These are phyloP conservation scores for Byssochlamys sp. DNA, from an alignment of 2,329 filamentous ascomycete species.

Conservation along the genomic window DNA sequence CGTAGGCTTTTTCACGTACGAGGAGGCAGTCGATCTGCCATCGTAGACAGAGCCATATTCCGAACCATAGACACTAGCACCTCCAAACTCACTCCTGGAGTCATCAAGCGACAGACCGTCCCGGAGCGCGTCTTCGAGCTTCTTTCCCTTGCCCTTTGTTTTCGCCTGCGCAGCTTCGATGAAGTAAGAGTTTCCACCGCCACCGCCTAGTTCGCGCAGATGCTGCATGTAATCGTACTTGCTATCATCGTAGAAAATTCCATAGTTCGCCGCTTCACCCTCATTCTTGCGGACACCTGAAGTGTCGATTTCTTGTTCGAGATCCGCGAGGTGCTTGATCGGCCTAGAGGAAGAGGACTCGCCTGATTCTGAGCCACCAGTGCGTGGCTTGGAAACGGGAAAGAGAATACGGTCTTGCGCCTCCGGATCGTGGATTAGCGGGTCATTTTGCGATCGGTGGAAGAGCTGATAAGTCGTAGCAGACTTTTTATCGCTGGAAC, in stretches of 20 bases:
- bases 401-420: slow-evolving; percentile 87
- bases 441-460: slow-evolving; percentile 93
- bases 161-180: slow-evolving; percentile 59
- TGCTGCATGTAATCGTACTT: slow-evolving; percentile 99
- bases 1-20: slow-evolving; percentile 64
- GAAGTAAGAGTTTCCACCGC: slow-evolving; percentile 64
- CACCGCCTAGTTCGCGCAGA: slow-evolving; percentile 73
- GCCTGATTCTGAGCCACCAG: slow-evolving; percentile 11
- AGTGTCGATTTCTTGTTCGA: slow-evolving; percentile 64
- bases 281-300: slow-evolving; percentile 71
- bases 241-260: slow-evolving; percentile 88
- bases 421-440: slow-evolving; percentile 82
- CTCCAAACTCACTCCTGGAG: slow-evolving; percentile 14
- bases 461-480: slow-evolving; percentile 90
- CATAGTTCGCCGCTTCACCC: slow-evolving; percentile 88
- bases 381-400: slow-evolving; percentile 42
- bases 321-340: slow-evolving; percentile 62
- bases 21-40: slow-evolving; percentile 47
- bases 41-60: slow-evolving; percentile 30
- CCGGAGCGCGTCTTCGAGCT: slow-evolving; percentile 74
- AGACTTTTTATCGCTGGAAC: slow-evolving; percentile 69
- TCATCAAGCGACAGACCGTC: slow-evolving; percentile 43
- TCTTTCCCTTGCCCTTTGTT: slow-evolving; percentile 59
- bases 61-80: slow-evolving; percentile 29
- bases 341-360: slow-evolving; percentile 32